These are phyloP conservation scores for Serendipita sp. DNA, from an alignment of 768 basidiomycete genomes.

Conservation along the genomic window DNA sequence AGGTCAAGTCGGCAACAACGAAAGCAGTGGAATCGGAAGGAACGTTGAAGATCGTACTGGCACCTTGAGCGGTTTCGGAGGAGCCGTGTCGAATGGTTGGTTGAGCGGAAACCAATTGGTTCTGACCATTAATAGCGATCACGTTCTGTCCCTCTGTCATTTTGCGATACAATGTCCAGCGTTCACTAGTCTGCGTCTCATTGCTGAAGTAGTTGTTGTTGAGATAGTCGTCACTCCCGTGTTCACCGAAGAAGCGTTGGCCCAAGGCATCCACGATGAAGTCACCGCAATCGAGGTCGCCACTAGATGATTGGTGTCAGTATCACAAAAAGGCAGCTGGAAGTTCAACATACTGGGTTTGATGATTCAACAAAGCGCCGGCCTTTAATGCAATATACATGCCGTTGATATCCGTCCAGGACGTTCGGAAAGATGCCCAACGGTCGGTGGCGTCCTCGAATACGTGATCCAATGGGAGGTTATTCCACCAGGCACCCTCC, in stretches of 20 bases:
- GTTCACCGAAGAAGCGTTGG: slow-evolving; percentile 28
- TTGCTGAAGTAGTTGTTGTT: slow-evolving; percentile 22
- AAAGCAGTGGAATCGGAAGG: slow-evolving; percentile 22
- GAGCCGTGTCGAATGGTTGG: slow-evolving; percentile 22
- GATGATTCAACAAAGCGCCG: slow-evolving; percentile 25
- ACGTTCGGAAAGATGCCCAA: slow-evolving; percentile 27
- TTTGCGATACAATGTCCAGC: slow-evolving; percentile 32
- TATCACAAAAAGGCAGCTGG: neutral
- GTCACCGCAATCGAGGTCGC: slow-evolving; percentile 30
- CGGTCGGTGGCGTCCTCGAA: slow-evolving; percentile 22
- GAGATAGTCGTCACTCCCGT: slow-evolving; percentile 28
- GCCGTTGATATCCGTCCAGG: slow-evolving; percentile 28
- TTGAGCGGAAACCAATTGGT: slow-evolving; percentile 24
- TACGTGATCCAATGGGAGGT: slow-evolving; percentile 27
- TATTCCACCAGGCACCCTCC: slow-evolving; percentile 29
- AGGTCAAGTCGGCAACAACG: slow-evolving; percentile 25
- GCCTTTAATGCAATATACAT: slow-evolving; percentile 30
- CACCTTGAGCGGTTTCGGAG: slow-evolving; percentile 24
- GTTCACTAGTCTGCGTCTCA: slow-evolving; percentile 22
- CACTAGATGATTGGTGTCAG: slow-evolving; percentile 13
- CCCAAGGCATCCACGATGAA: slow-evolving; percentile 31
- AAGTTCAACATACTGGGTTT: slow-evolving; percentile 16
- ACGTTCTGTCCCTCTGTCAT: slow-evolving; percentile 33
- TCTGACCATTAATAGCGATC: slow-evolving; percentile 22
- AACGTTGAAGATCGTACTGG: slow-evolving; percentile 20